phyloP scores from a whole-genome alignment of 352 stramenopile species.

The Pilasporangium apinafurcum region DNA sequence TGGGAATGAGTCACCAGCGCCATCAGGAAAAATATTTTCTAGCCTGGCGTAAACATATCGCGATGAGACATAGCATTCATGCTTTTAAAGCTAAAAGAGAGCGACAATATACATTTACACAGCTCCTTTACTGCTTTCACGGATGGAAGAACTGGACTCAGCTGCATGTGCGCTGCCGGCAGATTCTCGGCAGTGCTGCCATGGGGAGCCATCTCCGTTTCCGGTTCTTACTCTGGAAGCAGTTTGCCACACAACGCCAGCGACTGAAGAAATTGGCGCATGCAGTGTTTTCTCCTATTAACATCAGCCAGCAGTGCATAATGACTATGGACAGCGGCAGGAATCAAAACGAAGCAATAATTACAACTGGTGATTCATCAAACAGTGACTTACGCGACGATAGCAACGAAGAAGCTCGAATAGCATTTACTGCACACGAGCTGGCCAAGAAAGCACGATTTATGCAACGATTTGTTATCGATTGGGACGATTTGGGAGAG shows the following conservation, averaged over 20 bases:
- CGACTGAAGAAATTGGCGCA: conserved; percentile 17
- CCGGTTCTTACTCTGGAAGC: conserved; percentile 47
- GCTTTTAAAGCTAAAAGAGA: conserved; percentile 11
- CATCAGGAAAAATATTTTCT: conserved; percentile 22
- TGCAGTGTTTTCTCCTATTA: background rate
- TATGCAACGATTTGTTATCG: conserved; percentile 41
- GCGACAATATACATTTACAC: conserved; percentile 2
- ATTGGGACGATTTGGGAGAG: conserved; percentile 21
- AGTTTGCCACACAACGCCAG: conserved; percentile 19
- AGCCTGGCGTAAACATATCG: conserved; percentile 29
- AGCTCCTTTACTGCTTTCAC: conserved; percentile 11
- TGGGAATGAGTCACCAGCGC: conserved; percentile 19
- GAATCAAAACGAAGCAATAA: no score
- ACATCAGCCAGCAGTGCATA: background rate
- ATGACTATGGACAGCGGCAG: no score
- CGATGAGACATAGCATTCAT: conserved; percentile 12
- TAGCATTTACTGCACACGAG: conserved; percentile 5
- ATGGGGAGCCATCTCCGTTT: conserved; percentile 28
- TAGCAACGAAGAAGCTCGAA: no score
- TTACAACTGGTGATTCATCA: background rate
- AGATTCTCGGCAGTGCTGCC: conserved; percentile 27
- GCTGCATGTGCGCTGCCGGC: conserved; percentile 18
- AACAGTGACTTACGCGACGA: no score
- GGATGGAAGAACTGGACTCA: conserved; percentile 28
- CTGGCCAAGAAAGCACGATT: conserved; percentile 31